Percentiles rank a stretch among this genome's conserved stretches.
Evolutionary conservation across 495 filamentous ascomycete species (phyloP).

Genomic region (Staphylotrichum tortipilum): DNA sequence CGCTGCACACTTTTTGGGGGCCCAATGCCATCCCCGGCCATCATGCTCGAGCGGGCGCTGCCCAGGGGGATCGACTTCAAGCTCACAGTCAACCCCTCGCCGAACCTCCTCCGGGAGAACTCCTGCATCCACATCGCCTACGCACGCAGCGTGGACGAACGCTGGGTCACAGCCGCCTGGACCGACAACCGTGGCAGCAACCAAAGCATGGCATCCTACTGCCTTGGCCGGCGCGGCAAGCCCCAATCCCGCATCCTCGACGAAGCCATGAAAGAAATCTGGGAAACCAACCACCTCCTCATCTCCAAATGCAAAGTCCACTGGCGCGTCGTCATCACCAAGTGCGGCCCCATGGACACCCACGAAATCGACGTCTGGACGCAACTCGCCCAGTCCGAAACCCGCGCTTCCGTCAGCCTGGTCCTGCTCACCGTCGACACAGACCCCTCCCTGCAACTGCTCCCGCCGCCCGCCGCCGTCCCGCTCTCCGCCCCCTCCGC

Average conservation of each 20-base stretch:
- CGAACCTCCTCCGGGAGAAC: constrained; percentile 73
- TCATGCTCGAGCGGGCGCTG: constrained; percentile 63
- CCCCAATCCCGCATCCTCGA: constrained; percentile 45
- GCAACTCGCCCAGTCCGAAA: constrained; percentile 31
- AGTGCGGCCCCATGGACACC: constrained; percentile 59
- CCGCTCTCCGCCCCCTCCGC: constrained; percentile 29
- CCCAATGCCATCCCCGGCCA: constrained; percentile 54
- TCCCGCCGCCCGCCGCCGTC: constrained; percentile 42
- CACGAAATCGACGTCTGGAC: constrained; percentile 64
- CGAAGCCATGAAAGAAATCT: constrained; percentile 71
- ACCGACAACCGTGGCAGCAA: constrained; percentile 71
- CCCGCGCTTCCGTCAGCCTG: constrained; percentile 42
- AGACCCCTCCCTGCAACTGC: constrained; percentile 55
- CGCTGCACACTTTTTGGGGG: constrained; percentile 57
- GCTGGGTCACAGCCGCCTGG: constrained; percentile 91
- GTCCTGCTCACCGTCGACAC: constrained; percentile 59
- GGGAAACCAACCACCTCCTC: constrained; percentile 72
- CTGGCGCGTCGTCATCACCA: constrained; percentile 75
- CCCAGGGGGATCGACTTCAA: constrained; percentile 75
- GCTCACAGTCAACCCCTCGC: constrained; percentile 54
- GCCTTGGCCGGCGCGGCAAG: constrained; percentile 57
- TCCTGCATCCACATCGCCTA: constrained; percentile 82
- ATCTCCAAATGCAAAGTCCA: constrained; percentile 60
- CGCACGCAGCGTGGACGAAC: constrained; percentile 67
- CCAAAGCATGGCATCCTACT: constrained; percentile 72